phyloP scores from a whole-genome alignment of 1,284 basidiomycete genomes.

The Phellopilus nigrolimitatus region DNA sequence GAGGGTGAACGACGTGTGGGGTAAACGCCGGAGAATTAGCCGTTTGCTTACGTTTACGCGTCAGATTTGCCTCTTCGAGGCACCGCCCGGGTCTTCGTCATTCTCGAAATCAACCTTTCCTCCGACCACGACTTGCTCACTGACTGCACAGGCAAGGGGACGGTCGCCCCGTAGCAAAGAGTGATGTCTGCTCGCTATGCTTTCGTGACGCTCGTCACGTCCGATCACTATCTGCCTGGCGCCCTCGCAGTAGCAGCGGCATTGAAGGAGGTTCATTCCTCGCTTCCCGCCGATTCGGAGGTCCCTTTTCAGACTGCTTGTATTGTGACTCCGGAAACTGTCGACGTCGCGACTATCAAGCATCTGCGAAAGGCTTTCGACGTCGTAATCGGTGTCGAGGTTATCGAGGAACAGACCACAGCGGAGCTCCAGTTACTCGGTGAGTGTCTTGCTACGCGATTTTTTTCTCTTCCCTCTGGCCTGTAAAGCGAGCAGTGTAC shows the following conservation, averaged over 20 bases:
- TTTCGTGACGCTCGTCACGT: constrained; percentile 87
- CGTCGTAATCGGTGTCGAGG: constrained; percentile 86
- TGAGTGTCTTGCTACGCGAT: constrained; percentile 38
- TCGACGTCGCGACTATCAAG: constrained; percentile 83
- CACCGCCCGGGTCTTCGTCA: too few relatives aligned
- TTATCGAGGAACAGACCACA: constrained; percentile 64
- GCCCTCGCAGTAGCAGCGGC: constrained; percentile 84
- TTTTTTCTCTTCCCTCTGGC: neutral
- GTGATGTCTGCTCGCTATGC: constrained; percentile 71
- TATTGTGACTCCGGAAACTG: constrained; percentile 88
- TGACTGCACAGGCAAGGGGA: too few relatives aligned
- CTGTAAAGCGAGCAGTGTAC: neutral
- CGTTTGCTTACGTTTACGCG: too few relatives aligned
- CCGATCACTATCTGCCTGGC: constrained; percentile 88
- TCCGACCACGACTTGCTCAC: too few relatives aligned
- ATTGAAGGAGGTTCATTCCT: constrained; percentile 72
- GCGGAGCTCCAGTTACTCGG: constrained; percentile 77
- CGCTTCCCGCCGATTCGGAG: constrained; percentile 48
- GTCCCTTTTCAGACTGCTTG: constrained; percentile 83
- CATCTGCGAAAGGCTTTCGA: constrained; percentile 79
- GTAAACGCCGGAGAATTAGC: too few relatives aligned
- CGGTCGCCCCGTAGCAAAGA: too few relatives aligned
- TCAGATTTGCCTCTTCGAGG: too few relatives aligned
- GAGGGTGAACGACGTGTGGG: too few relatives aligned
- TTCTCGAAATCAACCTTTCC: too few relatives aligned